Conservation (phyloP, 148 eudicot genomes). For the Rhododendron kiyosumense region DNA sequence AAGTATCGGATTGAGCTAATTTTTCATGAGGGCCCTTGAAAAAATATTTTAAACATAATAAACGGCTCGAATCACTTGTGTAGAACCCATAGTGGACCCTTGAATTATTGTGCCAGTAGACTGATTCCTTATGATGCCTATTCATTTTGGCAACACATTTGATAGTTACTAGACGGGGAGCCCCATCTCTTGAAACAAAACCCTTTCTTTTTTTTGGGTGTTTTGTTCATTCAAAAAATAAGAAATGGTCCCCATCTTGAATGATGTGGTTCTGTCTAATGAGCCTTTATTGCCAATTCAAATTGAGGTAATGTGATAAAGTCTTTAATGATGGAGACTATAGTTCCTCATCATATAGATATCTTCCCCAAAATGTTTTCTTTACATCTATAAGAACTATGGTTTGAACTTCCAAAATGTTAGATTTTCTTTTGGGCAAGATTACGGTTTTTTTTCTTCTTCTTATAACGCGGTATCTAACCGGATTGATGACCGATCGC, state of each 20-base stretch:
- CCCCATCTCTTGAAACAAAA: background rate
- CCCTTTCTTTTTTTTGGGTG: background rate
- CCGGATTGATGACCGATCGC: background rate
- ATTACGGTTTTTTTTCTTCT: too few species aligned
- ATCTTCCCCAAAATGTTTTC: background rate
- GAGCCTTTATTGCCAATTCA: background rate
- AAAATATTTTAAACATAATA: too few species aligned
- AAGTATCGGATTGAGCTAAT: too few species aligned
- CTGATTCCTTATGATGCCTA: background rate
- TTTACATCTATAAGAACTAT: too few species aligned
- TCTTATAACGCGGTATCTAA: background rate
- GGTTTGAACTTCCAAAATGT: too few species aligned
- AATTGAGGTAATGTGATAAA: background rate
- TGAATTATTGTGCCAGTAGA: too few species aligned
- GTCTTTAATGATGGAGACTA: background rate
- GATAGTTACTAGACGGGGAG: background rate
- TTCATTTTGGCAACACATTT: background rate
- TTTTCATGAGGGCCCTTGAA: too few species aligned
- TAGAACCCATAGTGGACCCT: too few species aligned
- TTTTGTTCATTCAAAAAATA: background rate
- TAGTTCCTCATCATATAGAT: background rate
- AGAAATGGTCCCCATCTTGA: background rate
- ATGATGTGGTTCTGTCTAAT: background rate
- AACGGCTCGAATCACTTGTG: too few species aligned
- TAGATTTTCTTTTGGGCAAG: too few species aligned